Evolutionary conservation across 345 rosid species (phyloP), one percentile per base, ranked within the genome.

Genomic region (Theobroma cacao): DNA sequence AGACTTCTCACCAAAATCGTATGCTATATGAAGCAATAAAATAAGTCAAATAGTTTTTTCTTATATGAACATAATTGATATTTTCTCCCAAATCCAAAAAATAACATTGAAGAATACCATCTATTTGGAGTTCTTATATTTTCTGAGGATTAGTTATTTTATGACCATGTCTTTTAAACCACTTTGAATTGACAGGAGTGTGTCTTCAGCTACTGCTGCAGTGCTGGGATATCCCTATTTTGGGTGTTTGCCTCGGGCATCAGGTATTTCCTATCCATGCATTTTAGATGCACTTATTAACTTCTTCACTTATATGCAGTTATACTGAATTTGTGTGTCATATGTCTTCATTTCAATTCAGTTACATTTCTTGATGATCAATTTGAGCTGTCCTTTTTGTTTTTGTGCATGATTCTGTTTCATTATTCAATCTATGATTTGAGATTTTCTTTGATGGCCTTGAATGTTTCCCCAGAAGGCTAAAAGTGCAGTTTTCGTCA

Each of bases 221-320:
- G 75, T 94, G 98, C 86, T 72, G 84, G 83, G 95, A 94, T 84
- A 87, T 96, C 72, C 99, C 98, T 75, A 88, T 94, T 86, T 83
- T 96, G 72, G 99, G 97, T 11, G 89, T 93, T 85, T 95, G 99
- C 78, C 95, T 95, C 64, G 99, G 99, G 56, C 98, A 95, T 86
- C 98, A 93, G 98, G 98, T 95, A 87, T 55, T 74, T 41, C 24
- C 26, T 20, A 53, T 61, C 22, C 31, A 41, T 59, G 50, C 31
- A 28, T 43, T 50, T 36, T 15, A 9, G 26, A 64, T n/a, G 48
- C 17, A 5, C 45, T 4, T 52, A 67, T 79, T 53, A 30, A 28
- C 73, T 73, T 43, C 30, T 74, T 72, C 3, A 5, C 4, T 48
- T 24, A 15, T n/a, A 41, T 41, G 31, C 30, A 3, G 18, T 31